phyloP scores from a whole-genome alignment of 2,329 filamentous ascomycete genomes.

The Domatiomyces catenatus region DNA sequence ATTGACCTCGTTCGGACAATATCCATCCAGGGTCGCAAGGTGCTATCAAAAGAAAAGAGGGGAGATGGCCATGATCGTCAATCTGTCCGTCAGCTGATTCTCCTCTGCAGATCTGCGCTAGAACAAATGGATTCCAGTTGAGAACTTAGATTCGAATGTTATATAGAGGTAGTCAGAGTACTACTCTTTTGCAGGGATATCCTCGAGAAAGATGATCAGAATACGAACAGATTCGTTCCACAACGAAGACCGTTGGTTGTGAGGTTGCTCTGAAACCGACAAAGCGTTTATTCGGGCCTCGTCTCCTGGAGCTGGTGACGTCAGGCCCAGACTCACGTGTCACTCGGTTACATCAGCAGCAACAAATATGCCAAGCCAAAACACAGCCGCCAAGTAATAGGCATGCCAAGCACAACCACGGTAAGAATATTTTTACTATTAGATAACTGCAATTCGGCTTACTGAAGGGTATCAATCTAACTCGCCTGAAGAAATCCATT shows the following conservation, averaged over 20 bases:
- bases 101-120: not conserved
- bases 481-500: not conserved
- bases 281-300: too few relatives aligned
- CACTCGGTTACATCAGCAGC: constrained; percentile 1
- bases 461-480: not conserved
- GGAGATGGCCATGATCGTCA: not conserved
- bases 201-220: not conserved
- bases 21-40: not conserved
- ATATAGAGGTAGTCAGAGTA: not conserved
- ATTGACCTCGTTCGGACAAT: not conserved
- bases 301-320: not conserved
- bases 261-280: not conserved
- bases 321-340: not conserved
- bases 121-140: not conserved
- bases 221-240: not conserved
- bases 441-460: not conserved
- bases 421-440: not conserved
- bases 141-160: not conserved
- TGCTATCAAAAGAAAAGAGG: not conserved
- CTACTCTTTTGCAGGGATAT: not conserved
- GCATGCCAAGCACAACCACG: too few relatives aligned
- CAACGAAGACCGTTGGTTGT: not conserved
- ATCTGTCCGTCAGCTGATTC: not conserved
- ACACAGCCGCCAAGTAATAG: too few relatives aligned
- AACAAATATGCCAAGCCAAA: too few relatives aligned